phyloP scores from a whole-genome alignment of 495 filamentous ascomycete genomes.

The Pyronema omphalodes region DNA sequence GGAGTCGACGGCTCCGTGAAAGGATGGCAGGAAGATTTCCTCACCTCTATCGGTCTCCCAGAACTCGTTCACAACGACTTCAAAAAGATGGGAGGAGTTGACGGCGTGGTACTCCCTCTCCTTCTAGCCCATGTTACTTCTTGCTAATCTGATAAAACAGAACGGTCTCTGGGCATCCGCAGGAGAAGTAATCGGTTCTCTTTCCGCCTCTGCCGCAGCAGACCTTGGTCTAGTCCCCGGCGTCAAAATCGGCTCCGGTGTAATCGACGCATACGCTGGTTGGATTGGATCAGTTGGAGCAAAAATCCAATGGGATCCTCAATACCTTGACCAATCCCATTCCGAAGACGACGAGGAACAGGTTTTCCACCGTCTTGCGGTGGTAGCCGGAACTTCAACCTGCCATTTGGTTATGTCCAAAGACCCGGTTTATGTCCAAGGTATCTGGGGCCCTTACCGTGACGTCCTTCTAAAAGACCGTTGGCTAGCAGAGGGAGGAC shows the following conservation, averaged over 20 bases:
- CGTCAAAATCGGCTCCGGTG: slow-evolving; percentile 82
- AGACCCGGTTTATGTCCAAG: slow-evolving; percentile 74
- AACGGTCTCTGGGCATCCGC: slow-evolving; percentile 80
- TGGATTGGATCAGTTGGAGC: slow-evolving; percentile 98
- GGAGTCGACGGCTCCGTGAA: slow-evolving; percentile 95
- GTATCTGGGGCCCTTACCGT: slow-evolving; percentile 68
- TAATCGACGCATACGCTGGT: slow-evolving; percentile 95
- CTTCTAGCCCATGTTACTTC: slow-evolving; percentile 5
- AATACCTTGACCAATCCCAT: slow-evolving; percentile 39
- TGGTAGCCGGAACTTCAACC: slow-evolving; percentile 92
- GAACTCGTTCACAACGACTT: slow-evolving; percentile 75
- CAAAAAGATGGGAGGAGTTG: slow-evolving; percentile 77
- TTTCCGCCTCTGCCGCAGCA: slow-evolving; percentile 63
- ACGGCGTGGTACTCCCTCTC: slow-evolving; percentile 58
- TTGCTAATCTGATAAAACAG: slow-evolving; percentile 30
- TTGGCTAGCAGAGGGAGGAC: slow-evolving; percentile 94
- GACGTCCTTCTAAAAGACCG: slow-evolving; percentile 78
- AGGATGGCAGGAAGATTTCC: slow-evolving; percentile 93
- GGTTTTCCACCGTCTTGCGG: slow-evolving; percentile 82
- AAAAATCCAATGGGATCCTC: slow-evolving; percentile 52
- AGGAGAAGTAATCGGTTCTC: slow-evolving; percentile 67
- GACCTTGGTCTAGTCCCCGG: slow-evolving; percentile 76
- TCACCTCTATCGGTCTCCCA: slow-evolving; percentile 59
- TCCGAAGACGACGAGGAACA: slow-evolving; percentile 65
- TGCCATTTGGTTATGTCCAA: slow-evolving; percentile 93